Evolutionary conservation across 2,329 filamentous ascomycete species (phyloP), one percentile per base, ranked within the genome.

Genomic region (Fragosphaeria purpurea): DNA sequence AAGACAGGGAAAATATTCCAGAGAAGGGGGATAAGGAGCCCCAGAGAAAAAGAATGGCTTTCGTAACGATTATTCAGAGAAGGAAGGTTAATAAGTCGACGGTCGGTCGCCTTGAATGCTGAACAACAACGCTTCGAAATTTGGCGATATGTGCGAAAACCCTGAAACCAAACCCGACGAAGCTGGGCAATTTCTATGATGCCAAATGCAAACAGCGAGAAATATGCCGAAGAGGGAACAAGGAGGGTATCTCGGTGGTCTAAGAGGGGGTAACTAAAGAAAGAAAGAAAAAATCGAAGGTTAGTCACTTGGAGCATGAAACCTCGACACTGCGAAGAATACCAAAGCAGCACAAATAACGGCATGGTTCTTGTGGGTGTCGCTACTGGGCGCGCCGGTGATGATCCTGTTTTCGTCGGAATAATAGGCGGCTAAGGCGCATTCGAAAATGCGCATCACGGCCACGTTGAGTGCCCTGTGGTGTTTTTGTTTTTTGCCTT

Each of bases 161-260:
- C 4, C 13, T 13, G 33, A 41, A n/a, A 44, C 37, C 46, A 30
- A 34, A 35, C 47, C 9, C 30, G 44, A 30, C 44, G 11, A 13
- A 34, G 40, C 40, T 22, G 9, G 47, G 44, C 43, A 44, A 44
- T 47, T 46, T 52, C 51, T 50, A 53, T 22, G 2, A 22, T 22
- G 22, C 22, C 44, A 10, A 37, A 50, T 50, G 44, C 43, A 38
- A 39, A 41, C 46, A 52, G 42, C n/a, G 46, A 38, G 44, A 44
- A 41, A 37, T 7, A 37, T 41, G 35, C 41, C 33, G 33, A 47
- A 50, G 33, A 50, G 5, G 11, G 42, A 44, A 44, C 1, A 37
- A 11, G 11, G 7, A 7, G 51, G 50, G 48, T 53, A 53, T 53
- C 48, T 53, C 45, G 39, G 47, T 41, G 44, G 45, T 53, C 51